Evolutionary conservation across 2,329 filamentous ascomycete species (phyloP), one percentile per base, ranked within the genome.

Genomic region (Massarina eburnea): DNA sequence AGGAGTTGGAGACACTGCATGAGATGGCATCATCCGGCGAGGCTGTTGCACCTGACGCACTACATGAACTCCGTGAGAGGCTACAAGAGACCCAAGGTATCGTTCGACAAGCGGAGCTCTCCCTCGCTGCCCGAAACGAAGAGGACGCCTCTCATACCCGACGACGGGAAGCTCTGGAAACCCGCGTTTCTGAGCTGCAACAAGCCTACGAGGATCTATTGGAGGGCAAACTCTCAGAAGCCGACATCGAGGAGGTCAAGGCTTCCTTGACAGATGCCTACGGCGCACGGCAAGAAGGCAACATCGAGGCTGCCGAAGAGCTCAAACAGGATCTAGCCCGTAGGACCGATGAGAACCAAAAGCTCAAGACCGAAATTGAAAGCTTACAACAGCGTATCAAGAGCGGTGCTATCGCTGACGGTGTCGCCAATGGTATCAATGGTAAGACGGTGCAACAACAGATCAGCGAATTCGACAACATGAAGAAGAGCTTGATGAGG

Each of bases 401-500:
- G 76, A 77, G 81, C 39, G 80, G 80, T 55, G 73, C 73, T 26
- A 78, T 70, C 46, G 80, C 85, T 20, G 89, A 84, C 53, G 83
- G 83, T 34, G 72, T 75, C 17, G 70, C 73, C 2, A 73, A 77
- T 41, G 73, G 86, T 66, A 70, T 70, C 51, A 89, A 89, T 62
- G 88, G 88, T 79, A 96, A 96, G 80, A 95, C 90, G 10, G 83
- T 97, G 35, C 91, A 95, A 69, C 92, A 99, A 75, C 94, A 97
- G 75, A 95, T 99, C 71, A 89, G 92, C 47, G 94, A 99, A 69
- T 99, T 99, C 61, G 94, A 99, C 72, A 88, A 90, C 48, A 99
- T 99, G 91, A 99, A 99, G 84, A 99, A 99, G 83, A 95, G 89
- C 57, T 79, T 99, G 58, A 99, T 99, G 94, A 89, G 94, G 46